Base-by-base conservation (phyloP, 2,329 filamentous ascomycete genomes). In the Claviceps digitariae region DNA sequence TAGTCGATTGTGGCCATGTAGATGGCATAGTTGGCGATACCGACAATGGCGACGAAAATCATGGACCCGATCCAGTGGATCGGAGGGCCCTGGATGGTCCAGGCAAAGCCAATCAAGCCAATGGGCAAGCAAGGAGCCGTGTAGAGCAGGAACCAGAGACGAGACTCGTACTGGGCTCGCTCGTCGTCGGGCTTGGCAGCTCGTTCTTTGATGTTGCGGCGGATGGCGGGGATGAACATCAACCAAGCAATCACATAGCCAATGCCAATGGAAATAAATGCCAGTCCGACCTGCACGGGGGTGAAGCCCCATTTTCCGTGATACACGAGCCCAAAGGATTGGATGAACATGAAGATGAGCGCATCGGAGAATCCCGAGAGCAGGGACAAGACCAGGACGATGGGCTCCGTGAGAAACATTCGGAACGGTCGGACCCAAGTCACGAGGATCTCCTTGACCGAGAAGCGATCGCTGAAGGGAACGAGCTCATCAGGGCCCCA, bases 1-100 rank as follows among this genome's bases (percentile, higher is more conserved):
- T 89, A 89, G 66, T 89, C 83, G 57, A 87, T 85, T 1, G 83
- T 86, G 1, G 83, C 82, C 80, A 86, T 86, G 69, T 87, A 87
- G 54, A 87, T 86, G 36, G 78, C 72, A 41, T 84, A 86, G 61
- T 89, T 89, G 53, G 84, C 84, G 51, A 89, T 82, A 23, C 83
- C 86, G 50, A 89, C 81, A 46, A 86, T 70, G 17, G 73, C 74
- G 1, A 76, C 74, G 57, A 83, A 86, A 48, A 87, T 68, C 70
- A 84, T 78, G 2, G 82, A 81, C 0, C 75, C 81, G 23, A 86
- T 79, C 84, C 85, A 89, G 58, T 81, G 80, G 3, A 84, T 64
- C 27, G 77, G 67, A 1, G 82, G 83, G 0, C 82, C 82, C 27
- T 81, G 74, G 0, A 78, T 79, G 0, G 82, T 84, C 77, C 81